Percentiles rank a stretch among this genome's conserved stretches.
Evolutionary conservation across 495 filamentous ascomycete genomes (phyloP).

Genomic region (Penicillium cosmopolitanum): DNA sequence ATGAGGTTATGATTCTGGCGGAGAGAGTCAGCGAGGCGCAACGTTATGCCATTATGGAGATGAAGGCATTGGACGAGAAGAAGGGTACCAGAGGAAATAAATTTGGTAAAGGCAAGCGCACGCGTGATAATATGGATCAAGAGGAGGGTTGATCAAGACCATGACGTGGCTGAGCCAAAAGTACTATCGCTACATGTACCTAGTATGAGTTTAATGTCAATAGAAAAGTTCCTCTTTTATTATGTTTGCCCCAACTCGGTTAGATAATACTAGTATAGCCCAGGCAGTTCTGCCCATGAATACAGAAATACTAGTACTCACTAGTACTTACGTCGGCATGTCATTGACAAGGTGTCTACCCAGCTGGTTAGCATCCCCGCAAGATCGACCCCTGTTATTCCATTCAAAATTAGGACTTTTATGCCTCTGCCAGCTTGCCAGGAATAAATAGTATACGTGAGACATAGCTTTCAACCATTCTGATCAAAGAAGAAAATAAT

Average conservation of each 20-base stretch:
- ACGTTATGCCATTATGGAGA: conserved; percentile 74
- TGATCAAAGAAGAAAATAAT: not conserved
- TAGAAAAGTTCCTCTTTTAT: not conserved
- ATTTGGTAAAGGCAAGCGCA: conserved; percentile 62
- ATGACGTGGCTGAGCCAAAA: conserved; percentile 18
- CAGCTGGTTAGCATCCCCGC: no score
- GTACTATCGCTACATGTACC: not conserved
- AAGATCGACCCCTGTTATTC: no score
- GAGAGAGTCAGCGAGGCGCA: conserved; percentile 83
- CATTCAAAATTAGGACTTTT: no score
- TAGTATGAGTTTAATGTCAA: conserved; percentile 8
- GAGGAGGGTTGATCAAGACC: conserved; percentile 60
- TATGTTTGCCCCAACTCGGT: no score
- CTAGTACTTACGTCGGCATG: no score
- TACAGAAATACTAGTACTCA: no score
- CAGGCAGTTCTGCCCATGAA: not conserved
- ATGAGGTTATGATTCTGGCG: conserved; percentile 86
- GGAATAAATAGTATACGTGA: not conserved
- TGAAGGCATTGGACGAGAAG: conserved; percentile 83
- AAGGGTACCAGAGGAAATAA: conserved; percentile 66
- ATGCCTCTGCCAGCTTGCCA: no score
- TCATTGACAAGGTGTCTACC: no score
- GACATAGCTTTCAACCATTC: conserved; percentile 1
- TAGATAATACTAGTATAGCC: no score
- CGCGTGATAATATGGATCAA: conserved; percentile 79